Conservation (phyloP, 1,139 yeast species). For the Arxiozyma telluris region DNA sequence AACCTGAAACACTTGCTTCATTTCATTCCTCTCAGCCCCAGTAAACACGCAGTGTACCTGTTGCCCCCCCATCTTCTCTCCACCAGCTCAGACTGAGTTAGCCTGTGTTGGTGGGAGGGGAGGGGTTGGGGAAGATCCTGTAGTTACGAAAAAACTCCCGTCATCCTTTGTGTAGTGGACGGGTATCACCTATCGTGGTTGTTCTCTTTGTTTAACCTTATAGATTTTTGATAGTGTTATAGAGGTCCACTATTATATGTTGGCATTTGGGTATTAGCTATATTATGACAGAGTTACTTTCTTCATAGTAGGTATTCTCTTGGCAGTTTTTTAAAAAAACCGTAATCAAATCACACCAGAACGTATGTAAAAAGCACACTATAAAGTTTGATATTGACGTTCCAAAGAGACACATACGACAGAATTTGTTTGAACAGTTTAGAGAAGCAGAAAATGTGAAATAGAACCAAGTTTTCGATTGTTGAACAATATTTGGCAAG, state of each 20-base stretch:
- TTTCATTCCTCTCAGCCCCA: too few relatives aligned
- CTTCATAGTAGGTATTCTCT: neutral
- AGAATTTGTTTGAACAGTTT: neutral
- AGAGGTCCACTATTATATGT: neutral
- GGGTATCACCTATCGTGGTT: neutral
- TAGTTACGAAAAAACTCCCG: neutral
- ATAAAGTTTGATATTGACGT: neutral
- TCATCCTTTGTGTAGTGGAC: neutral
- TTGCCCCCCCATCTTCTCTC: neutral
- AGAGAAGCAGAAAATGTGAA: neutral
- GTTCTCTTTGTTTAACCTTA: neutral
- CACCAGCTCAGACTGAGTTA: neutral
- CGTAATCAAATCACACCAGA: conserved; percentile 16
- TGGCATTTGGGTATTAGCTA: neutral
- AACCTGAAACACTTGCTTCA: too few relatives aligned
- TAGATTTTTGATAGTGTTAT: neutral
- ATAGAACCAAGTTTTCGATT: neutral
- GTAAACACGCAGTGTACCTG: too few relatives aligned
- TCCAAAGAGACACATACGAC: neutral
- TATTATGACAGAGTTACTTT: too few relatives aligned
- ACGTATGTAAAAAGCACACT: conserved; percentile 13
- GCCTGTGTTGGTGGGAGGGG: neutral
- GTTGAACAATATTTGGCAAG: neutral
- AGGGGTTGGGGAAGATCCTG: neutral
- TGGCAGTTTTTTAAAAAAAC: conserved; percentile 1